Percentiles rank a stretch among this genome's conserved stretches.
Evolutionary conservation across 1,284 basidiomycete species (phyloP).

Genomic region (Mycosarcoma maydis): DNA sequence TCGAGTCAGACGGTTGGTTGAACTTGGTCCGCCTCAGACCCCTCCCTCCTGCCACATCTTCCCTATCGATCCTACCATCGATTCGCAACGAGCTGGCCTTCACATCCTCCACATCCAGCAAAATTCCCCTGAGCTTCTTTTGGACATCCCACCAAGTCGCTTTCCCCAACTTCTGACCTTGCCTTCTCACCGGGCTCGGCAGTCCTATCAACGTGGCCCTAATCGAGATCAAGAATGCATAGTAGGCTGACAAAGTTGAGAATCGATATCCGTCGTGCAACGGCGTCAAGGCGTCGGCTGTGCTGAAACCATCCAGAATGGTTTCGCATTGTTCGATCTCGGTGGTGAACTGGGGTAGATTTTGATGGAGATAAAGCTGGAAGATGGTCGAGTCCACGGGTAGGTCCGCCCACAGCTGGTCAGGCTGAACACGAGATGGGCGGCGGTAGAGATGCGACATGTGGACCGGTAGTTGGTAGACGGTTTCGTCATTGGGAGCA

Average conservation of each 20-base stretch:
- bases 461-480: constrained; percentile 70
- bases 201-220: constrained; percentile 82
- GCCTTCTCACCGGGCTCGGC: constrained; percentile 81
- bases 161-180: constrained; percentile 76
- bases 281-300: constrained; percentile 75
- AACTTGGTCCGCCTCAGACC: constrained; percentile 27
- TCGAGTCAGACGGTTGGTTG: constrained; percentile 4
- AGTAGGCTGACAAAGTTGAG: constrained; percentile 75
- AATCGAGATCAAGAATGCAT: constrained; percentile 82
- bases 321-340: constrained; percentile 79
- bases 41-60: neutral
- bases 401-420: constrained; percentile 78
- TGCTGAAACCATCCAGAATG: constrained; percentile 81
- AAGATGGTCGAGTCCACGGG: constrained; percentile 90
- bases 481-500: neutral
- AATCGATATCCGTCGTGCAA: constrained; percentile 74
- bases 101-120: constrained; percentile 64
- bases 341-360: constrained; percentile 83
- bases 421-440: constrained; percentile 21
- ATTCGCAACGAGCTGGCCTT: neutral
- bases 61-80: neutral
- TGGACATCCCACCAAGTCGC: constrained; percentile 70
- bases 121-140: constrained; percentile 64
- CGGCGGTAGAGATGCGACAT: constrained; percentile 74
- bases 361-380: constrained; percentile 90